Evolutionary conservation across 805 yeast species (phyloP).

Genomic region (Ogataea thermomethanolica): DNA sequence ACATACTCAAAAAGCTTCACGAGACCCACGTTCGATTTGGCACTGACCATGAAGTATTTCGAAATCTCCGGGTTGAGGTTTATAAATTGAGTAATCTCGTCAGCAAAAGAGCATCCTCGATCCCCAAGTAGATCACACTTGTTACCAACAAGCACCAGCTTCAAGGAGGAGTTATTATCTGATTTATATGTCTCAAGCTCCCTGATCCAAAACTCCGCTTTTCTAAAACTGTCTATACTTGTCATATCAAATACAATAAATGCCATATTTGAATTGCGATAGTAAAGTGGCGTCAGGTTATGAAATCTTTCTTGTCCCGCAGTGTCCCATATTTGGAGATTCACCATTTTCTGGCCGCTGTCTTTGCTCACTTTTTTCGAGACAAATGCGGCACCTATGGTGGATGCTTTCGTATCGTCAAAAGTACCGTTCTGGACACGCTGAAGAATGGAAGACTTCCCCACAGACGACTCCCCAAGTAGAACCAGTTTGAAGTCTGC

Average conservation of each 20-base stretch:
- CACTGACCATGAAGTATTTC: constrained; percentile 50
- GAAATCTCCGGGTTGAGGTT: constrained; percentile 17
- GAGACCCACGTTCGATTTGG: constrained; percentile 68
- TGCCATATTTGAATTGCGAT: constrained; percentile 78
- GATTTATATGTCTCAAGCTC: constrained; percentile 48
- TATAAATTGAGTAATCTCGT: constrained; percentile 24
- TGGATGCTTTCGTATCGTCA: constrained; percentile 78
- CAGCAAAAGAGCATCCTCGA: constrained; percentile 22
- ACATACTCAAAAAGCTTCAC: constrained; percentile 38
- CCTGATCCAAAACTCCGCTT: constrained; percentile 88
- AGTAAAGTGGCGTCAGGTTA: constrained; percentile 79
- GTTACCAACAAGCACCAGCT: constrained; percentile 68
- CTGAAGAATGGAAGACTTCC: constrained; percentile 73
- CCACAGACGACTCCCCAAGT: constrained; percentile 55
- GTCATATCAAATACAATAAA: constrained; percentile 84
- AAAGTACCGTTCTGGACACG: constrained; percentile 71
- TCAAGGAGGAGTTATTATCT: constrained; percentile 27
- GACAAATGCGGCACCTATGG: constrained; percentile 98
- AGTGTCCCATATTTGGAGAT: constrained; percentile 85
- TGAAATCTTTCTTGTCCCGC: constrained; percentile 94
- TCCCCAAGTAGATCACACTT: constrained; percentile 65
- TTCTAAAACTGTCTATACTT: constrained; percentile 47
- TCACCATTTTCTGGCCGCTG: constrained; percentile 33
- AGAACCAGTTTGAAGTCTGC: constrained; percentile 36
- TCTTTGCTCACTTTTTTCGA: constrained; percentile 63